Evolutionary conservation across 352 stramenopile species (phyloP), one percentile per base, ranked within the genome.

Genomic region (Globisporangium emineosum): DNA sequence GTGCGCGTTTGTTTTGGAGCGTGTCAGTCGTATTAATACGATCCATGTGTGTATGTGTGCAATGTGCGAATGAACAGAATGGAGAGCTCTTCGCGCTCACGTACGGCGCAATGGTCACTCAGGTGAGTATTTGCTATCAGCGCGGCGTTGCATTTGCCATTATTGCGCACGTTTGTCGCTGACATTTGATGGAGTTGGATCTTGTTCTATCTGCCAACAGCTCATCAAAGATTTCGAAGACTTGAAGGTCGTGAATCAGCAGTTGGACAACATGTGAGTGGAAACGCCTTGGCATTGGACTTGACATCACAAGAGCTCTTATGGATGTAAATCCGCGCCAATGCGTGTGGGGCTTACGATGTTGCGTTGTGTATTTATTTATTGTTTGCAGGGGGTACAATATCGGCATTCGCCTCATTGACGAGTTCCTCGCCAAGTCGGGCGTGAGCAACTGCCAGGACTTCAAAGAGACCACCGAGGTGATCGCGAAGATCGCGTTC

Each of bases 61-160:
- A 19, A 43, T 33, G 15, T 58, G 52, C 25, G n/a, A 7, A 19
- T 29, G 52, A 45, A 43, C 60, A 71, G 86, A 99, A 99, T 69
- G 94, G 96, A n/a, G 97, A 99, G 78, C 84, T 99, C 35, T 98
- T 99, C 66, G 91, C 96, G 40, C 78, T 99, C 56, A 99, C 96
- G 9, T 99, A 99, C 77, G 97, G 97, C 35, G 93, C 95, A 19
- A 89, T 99, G 66, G 93, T 99, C 23, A 98, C 90, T 8, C 93
- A 98, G 78, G 80, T 88, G 52, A 13, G 50, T 56, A 29, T 15
- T 25, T 40, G 13, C 15, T 40, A 15, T 3, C 33, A 40, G 33
- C 33, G 10, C 13, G 13, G 1, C 33, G 5, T 13, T 92, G 98
- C 76, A 76, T 88, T 51, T 12, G 45, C 50, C 35, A 9, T n/a